These are phyloP conservation scores for Stephanodiscus triporus DNA, from an alignment of 108 stramenopile species.

Conservation along the genomic window DNA sequence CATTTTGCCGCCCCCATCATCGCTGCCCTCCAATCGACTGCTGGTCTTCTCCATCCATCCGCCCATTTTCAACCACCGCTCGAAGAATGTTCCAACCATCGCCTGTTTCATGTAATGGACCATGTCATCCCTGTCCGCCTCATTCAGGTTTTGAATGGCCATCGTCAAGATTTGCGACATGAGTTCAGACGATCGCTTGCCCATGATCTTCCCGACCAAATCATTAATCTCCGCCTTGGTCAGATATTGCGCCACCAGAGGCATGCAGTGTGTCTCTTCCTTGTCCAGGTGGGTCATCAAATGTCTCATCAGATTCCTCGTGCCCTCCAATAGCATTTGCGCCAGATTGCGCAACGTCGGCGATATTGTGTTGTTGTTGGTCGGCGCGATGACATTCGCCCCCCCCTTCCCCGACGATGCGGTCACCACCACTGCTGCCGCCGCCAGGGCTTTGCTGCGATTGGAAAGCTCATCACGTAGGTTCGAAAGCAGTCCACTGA, in stretches of 20 bases:
- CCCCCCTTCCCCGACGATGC: neutral
- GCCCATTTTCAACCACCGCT: conserved; percentile 84
- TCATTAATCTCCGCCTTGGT: conserved; percentile 82
- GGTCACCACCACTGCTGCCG: no score
- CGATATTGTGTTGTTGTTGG: conserved; percentile 9
- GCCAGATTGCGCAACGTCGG: conserved; percentile 52
- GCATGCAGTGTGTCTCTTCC: conserved; percentile 90
- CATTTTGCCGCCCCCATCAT: conserved; percentile 31
- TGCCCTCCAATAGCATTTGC: conserved; percentile 56
- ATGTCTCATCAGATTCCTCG: conserved; percentile 61
- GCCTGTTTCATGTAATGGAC: conserved; percentile 88
- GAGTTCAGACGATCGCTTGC: conserved; percentile 77
- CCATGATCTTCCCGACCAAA: conserved; percentile 91
- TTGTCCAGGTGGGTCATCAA: conserved; percentile 83
- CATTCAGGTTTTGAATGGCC: conserved; percentile 88
- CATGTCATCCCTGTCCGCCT: conserved; percentile 81
- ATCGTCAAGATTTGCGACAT: conserved; percentile 92
- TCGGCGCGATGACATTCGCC: neutral
- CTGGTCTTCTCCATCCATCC: conserved; percentile 64
- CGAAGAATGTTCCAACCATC: conserved; percentile 91
- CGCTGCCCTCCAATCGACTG: conserved; percentile 3
- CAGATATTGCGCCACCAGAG: conserved; percentile 82
- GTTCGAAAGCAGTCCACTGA: conserved; percentile 66
- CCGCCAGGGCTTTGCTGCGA: conserved; percentile 1
- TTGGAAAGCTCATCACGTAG: conserved; percentile 57